phyloP scores from a whole-genome alignment of 2,329 filamentous ascomycete species.

The Metarhizium album region DNA sequence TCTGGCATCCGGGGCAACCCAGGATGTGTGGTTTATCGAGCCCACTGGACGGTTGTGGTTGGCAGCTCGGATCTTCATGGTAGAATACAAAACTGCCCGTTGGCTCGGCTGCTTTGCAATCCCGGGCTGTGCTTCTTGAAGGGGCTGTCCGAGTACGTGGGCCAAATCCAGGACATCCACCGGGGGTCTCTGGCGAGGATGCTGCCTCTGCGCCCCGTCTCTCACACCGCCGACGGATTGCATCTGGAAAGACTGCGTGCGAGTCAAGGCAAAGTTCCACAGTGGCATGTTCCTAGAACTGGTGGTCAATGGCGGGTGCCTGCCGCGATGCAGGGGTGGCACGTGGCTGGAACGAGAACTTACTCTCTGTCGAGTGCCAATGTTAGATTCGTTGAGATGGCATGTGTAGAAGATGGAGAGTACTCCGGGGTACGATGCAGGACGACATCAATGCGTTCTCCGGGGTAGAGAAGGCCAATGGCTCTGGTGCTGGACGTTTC shows the following conservation, averaged over 20 bases:
- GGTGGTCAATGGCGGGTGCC: not conserved
- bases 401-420: too few species aligned
- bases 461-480: slow-evolving; percentile 13
- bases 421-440: not conserved
- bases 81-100: slow-evolving; percentile 12
- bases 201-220: not conserved
- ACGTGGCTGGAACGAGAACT: not conserved
- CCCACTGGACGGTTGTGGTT: slow-evolving; percentile 13
- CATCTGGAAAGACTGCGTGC: slow-evolving; percentile 11
- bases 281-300: slow-evolving; percentile 12
- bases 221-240: not conserved
- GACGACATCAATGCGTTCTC: slow-evolving; percentile 13
- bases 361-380: slow-evolving; percentile 10
- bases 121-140: not conserved
- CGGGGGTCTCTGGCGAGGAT: not conserved
- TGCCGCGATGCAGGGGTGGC: too few species aligned
- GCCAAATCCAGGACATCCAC: slow-evolving; percentile 2
- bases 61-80: slow-evolving; percentile 10
- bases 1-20: slow-evolving; percentile 6
- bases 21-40: slow-evolving; percentile 13
- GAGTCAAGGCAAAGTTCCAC: slow-evolving; percentile 12
- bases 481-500: slow-evolving; percentile 8
- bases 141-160: not conserved
- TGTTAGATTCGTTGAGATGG: not conserved
- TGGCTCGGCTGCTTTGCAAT: slow-evolving; percentile 2